Base-by-base conservation (phyloP, 164 flowering plant species). In the Stephania yunnanensis region DNA sequence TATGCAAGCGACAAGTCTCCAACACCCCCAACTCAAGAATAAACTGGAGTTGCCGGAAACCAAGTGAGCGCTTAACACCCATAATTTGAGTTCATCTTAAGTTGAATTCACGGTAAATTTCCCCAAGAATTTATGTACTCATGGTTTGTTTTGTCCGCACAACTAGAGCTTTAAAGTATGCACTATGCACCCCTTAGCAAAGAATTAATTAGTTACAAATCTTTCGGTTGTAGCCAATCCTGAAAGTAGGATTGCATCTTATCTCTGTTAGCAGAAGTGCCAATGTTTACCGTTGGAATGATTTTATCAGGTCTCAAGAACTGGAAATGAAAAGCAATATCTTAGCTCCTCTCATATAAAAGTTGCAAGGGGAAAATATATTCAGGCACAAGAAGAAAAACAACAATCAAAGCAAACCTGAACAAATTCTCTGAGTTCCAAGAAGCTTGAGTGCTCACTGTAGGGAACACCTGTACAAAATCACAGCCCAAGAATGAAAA, bases 401-500 rank as follows among this genome's bases (percentile, higher is more conserved):
- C 20, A 19, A 10, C 8, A n/a, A 19, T 63, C 2, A 22, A 3
- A 1, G 15, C 68, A 22, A 29, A 89, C 95, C 93, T 89, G 84
- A 71, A 91, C 89, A 80, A 91, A 91, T 71, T 89, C 89, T 73
- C 70, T 80, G 73, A 91, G 80, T 79, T 91, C 93, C 71, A 84
- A 86, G 76, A 87, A 91, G 80, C 92, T 91, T n/a, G 95, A 91
- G 81, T 89, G 95, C 83, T 91, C 93, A 79, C 93, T 87, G 73
- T 89, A 91, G 7, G 92, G 95, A 78, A 91, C 89, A 45, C 95
- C 93, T 89, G 85, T 22, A 74, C 61, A 78, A 71, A 72, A 12
- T 36, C 46, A 69, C 3, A 36, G n/a, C 45, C 12, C 9, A 44
- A 36, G 46, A 20, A 11, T 29, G 44, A 29, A 30, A 67, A 67